phyloP scores from a whole-genome alignment of 257 asterid genomes.

The Verbena officinalis region DNA sequence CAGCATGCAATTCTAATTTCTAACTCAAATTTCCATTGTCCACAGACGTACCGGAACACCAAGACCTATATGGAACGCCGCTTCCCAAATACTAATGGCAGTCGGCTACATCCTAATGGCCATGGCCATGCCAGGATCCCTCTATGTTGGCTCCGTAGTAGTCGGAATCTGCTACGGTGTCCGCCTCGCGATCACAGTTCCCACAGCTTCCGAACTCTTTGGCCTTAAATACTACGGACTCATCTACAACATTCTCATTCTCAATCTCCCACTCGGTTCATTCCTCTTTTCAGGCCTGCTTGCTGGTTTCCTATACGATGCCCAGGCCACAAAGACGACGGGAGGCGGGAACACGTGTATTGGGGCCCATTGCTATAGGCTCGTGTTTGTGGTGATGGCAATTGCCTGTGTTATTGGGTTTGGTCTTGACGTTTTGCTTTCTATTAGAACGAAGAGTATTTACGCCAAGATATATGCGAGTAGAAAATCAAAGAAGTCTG shows the following conservation, averaged over 20 bases:
- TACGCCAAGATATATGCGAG: conserved; percentile 47
- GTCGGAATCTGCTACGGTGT: conserved; percentile 75
- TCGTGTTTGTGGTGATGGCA: conserved; percentile 65
- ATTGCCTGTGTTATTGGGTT: conserved; percentile 56
- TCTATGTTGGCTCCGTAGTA: conserved; percentile 64
- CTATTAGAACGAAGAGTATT: conserved; percentile 46
- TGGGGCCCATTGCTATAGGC: conserved; percentile 71
- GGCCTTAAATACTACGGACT: conserved; percentile 81
- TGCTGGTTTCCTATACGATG: conserved; percentile 65
- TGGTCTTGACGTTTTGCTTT: conserved; percentile 50
- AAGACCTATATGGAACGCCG: conserved; percentile 82
- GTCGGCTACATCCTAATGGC: conserved; percentile 67
- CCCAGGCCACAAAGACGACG: conserved; percentile 49
- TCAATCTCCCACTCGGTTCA: conserved; percentile 73
- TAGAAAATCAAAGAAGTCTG: conserved; percentile 38
- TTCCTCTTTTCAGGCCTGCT: conserved; percentile 80
- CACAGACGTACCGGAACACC: conserved; percentile 62
- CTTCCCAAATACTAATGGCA: conserved; percentile 69
- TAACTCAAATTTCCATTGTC: not conserved
- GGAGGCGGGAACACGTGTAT: conserved; percentile 68
- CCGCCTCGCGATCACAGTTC: conserved; percentile 62
- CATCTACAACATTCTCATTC: conserved; percentile 67
- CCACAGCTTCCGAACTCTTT: conserved; percentile 72
- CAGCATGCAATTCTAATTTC: too few relatives aligned
- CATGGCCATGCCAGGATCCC: conserved; percentile 64